phyloP scores from a whole-genome alignment of 2,329 filamentous ascomycete species.

The Trichoderma pleuroti region DNA sequence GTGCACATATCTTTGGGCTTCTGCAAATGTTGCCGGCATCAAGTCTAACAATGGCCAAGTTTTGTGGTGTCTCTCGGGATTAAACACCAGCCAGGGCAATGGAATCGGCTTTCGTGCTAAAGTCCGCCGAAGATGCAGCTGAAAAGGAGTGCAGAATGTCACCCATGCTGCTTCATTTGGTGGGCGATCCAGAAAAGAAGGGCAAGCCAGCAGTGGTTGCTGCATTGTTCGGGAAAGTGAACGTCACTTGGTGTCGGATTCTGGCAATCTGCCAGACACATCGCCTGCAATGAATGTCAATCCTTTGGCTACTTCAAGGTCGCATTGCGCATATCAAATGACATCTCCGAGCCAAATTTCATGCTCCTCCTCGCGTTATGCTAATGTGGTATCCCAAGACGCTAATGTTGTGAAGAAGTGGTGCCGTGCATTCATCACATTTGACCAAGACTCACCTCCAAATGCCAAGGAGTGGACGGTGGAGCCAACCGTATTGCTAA shows the following conservation, averaged over 20 bases:
- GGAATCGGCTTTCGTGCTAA: neutral
- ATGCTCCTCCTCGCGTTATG: neutral
- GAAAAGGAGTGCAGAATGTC: neutral
- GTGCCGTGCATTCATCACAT: conserved; percentile 10
- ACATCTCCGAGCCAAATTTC: neutral
- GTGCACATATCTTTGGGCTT: neutral
- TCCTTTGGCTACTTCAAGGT: neutral
- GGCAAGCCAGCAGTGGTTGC: neutral
- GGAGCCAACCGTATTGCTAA: neutral
- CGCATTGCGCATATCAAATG: neutral
- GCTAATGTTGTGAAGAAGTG: neutral
- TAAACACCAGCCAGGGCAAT: neutral
- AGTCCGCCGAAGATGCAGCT: neutral
- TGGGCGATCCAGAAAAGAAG: neutral
- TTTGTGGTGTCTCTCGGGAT: neutral
- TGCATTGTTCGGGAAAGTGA: neutral
- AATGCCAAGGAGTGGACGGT: neutral
- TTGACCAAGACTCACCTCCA: neutral
- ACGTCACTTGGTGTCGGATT: neutral
- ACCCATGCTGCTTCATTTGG: neutral
- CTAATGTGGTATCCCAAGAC: neutral
- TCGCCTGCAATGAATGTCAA: neutral
- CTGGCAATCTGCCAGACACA: neutral
- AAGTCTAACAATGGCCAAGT: neutral
- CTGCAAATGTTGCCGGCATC: neutral